Percentiles rank a stretch among this genome's conserved stretches.
Evolutionary conservation across 371 early-diverging fungal species (phyloP).

Genomic region (Apophysomyces variabilis): DNA sequence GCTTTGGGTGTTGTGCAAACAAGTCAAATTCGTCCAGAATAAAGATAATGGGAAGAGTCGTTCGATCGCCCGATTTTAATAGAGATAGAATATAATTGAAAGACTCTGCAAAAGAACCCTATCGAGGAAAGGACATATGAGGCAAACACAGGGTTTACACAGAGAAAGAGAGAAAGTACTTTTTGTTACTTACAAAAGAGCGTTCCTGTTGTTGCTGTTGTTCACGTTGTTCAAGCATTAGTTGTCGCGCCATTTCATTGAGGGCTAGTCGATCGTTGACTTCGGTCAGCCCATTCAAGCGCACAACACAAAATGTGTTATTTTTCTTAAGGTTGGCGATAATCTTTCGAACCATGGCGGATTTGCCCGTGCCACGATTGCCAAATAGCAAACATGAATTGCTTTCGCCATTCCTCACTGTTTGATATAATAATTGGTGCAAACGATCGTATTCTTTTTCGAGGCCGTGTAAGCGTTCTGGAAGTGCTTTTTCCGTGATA

Average conservation of each 20-base stretch:
- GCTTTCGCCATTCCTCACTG: conserved; percentile 71
- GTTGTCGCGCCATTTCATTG: conserved; percentile 81
- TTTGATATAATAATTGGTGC: conserved; percentile 57
- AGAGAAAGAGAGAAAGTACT: neutral
- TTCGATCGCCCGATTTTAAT: conserved; percentile 61
- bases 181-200: conserved; percentile 34
- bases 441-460: conserved; percentile 67
- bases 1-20: conserved; percentile 89
- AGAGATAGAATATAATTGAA: conserved; percentile 65
- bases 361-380: conserved; percentile 78
- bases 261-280: conserved; percentile 83
- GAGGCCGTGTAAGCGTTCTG: conserved; percentile 54
- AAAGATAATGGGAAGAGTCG: conserved; percentile 76
- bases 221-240: conserved; percentile 47
- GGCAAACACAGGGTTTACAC: too few species aligned
- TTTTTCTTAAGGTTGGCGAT: conserved; percentile 41
- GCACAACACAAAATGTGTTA: conserved; percentile 67
- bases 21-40: conserved; percentile 90
- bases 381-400: conserved; percentile 81
- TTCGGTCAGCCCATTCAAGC: conserved; percentile 83
- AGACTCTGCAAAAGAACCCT: conserved; percentile 71
- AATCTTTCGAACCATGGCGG: conserved; percentile 43
- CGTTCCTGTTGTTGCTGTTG: conserved; percentile 21
- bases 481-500: conserved; percentile 48
- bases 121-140: neutral